Percentiles rank a stretch among this genome's conserved stretches.
Conservation (phyloP, 192 early-diverging fungal species). For the Chytriomyces sp. region DNA sequence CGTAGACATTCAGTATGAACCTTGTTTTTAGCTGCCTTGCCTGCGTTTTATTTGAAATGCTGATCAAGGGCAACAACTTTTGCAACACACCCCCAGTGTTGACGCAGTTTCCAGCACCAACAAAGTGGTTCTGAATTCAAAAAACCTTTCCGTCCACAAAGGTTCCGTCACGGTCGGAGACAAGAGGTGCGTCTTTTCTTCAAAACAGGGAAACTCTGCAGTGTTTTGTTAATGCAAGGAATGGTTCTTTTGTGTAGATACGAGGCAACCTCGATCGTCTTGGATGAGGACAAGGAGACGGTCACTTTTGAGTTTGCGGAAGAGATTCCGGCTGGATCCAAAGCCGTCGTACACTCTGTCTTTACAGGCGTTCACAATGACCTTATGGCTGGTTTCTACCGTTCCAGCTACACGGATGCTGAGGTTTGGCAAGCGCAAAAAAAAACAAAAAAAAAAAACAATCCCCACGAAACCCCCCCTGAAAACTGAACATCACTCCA, state of each 20-base stretch:
- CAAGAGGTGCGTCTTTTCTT: neutral
- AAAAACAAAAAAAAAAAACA: slow-evolving; percentile 36
- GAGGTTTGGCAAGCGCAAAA: slow-evolving; percentile 35
- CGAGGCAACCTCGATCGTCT: slow-evolving; percentile 49
- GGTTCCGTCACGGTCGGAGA: neutral
- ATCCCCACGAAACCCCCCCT: too few relatives aligned
- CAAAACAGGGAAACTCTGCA: too few relatives aligned
- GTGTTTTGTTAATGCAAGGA: neutral
- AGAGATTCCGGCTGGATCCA: slow-evolving; percentile 49
- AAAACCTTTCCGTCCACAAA: slow-evolving; percentile 23
- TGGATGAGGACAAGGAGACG: slow-evolving; percentile 49
- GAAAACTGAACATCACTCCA: neutral
- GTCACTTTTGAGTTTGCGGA: slow-evolving; percentile 54
- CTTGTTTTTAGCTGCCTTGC: neutral
- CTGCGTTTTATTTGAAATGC: neutral
- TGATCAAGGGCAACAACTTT: too few relatives aligned
- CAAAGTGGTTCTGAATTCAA: slow-evolving; percentile 14
- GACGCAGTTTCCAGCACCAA: neutral
- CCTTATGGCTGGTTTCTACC: slow-evolving; percentile 94
- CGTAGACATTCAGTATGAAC: slow-evolving; percentile 72
- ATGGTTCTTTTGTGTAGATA: neutral
- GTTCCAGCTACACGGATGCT: slow-evolving; percentile 71
- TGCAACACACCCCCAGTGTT: neutral
- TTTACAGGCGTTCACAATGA: slow-evolving; percentile 62
- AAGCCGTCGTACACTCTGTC: slow-evolving; percentile 46